Percentiles rank a stretch among this genome's conserved stretches.
These are phyloP conservation scores for Magnolia kwangsiensis DNA, from an alignment of 164 flowering plant genomes.

Conservation along the genomic window DNA sequence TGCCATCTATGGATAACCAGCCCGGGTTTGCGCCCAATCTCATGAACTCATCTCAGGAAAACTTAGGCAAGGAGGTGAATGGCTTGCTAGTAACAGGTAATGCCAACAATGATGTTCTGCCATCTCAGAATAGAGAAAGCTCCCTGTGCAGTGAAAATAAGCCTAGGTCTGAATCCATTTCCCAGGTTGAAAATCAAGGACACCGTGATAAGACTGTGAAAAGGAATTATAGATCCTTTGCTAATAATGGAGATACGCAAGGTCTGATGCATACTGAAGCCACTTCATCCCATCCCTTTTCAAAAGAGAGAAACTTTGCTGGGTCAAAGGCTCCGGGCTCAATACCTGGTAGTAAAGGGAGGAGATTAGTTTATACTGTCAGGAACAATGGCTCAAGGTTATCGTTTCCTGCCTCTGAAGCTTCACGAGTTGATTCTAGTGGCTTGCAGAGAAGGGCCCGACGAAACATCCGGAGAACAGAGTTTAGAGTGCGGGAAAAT, in stretches of 20 bases:
- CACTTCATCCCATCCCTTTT: constrained; percentile 22
- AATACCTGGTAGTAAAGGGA: constrained; percentile 44
- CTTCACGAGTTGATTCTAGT: constrained; percentile 34
- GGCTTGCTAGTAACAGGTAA: constrained; percentile 21
- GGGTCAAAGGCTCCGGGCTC: constrained; percentile 41
- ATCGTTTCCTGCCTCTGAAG: constrained; percentile 34
- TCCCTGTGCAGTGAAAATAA: constrained; percentile 25
- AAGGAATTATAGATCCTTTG: constrained; percentile 23
- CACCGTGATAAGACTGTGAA: constrained; percentile 17
- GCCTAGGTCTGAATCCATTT: constrained; percentile 16
- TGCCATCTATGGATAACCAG: constrained; percentile 26
- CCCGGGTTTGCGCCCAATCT: constrained; percentile 23
- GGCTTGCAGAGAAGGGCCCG: constrained; percentile 64
- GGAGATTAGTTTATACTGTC: constrained; percentile 40
- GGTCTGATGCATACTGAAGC: constrained; percentile 25
- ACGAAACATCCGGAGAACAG: constrained; percentile 49
- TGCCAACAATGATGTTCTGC: constrained; percentile 15
- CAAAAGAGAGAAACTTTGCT: constrained; percentile 32
- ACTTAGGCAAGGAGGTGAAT: constrained; percentile 16
- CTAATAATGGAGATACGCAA: constrained; percentile 29
- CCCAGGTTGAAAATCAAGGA: constrained; percentile 26
- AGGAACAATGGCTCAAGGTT: constrained; percentile 48
- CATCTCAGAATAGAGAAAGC: constrained; percentile 18
- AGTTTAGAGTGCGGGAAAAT: constrained; percentile 68
- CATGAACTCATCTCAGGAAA: constrained; percentile 28